phyloP scores from a whole-genome alignment of 768 basidiomycete species.

The Lactifluus hygrophoroides region DNA sequence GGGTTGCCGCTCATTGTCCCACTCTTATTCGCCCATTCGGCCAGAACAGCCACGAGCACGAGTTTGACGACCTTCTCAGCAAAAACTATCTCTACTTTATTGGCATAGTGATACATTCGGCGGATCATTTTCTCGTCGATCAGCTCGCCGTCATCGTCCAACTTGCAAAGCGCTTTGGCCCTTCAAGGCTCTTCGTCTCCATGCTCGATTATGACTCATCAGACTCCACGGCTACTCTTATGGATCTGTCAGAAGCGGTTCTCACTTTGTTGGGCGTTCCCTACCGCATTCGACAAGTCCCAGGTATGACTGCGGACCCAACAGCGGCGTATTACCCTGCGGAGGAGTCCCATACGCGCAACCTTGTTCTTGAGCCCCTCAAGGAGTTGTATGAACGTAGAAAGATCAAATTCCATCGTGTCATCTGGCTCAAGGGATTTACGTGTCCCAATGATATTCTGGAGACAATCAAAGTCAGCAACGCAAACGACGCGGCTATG shows the following conservation, averaged over 20 bases:
- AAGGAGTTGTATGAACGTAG: conserved; percentile 70
- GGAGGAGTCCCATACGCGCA: conserved; percentile 92
- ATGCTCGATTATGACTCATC: conserved; percentile 96
- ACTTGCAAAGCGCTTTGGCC: conserved; percentile 83
- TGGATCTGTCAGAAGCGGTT: conserved; percentile 92
- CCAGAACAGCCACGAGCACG: conserved; percentile 75
- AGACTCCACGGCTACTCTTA: conserved; percentile 90
- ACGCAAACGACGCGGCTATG: conserved; percentile 91
- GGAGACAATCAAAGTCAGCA: conserved; percentile 87
- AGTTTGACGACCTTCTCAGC: conserved; percentile 82
- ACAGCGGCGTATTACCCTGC: conserved; percentile 87
- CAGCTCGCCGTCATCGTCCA: conserved; percentile 98
- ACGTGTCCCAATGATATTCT: conserved; percentile 98
- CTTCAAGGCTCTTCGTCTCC: conserved; percentile 87
- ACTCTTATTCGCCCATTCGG: conserved; percentile 92
- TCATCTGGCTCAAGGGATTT: conserved; percentile 98
- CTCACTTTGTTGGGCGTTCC: conserved; percentile 89
- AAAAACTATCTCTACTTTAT: conserved; percentile 87
- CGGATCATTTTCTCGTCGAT: conserved; percentile 98
- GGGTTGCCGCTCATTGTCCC: conserved; percentile 95
- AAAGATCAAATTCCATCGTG: conserved; percentile 77
- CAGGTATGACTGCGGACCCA: conserved; percentile 87
- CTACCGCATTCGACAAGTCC: conserved; percentile 86
- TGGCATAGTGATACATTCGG: conserved; percentile 92
- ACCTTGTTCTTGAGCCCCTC: conserved; percentile 86